phyloP scores from a whole-genome alignment of 805 yeast species.

The Cyberlindnera americana region DNA sequence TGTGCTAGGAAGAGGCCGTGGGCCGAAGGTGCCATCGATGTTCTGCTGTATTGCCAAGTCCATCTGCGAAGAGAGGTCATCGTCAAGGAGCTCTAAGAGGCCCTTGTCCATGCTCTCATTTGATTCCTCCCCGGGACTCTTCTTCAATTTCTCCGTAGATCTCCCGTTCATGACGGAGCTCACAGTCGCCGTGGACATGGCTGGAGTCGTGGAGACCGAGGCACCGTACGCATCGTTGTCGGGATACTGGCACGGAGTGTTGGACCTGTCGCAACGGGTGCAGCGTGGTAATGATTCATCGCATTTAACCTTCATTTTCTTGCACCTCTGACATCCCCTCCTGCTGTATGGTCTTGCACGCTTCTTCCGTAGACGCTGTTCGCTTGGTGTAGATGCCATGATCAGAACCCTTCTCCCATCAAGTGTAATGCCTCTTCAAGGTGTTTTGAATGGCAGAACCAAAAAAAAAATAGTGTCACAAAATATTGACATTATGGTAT shows the following conservation, averaged over 20 bases:
- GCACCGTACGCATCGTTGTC: not conserved
- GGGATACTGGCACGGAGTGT: conserved; percentile 10
- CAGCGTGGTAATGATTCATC: conserved; percentile 19
- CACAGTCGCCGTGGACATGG: too few species aligned
- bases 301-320: conserved; percentile 38
- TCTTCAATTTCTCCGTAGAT: not conserved
- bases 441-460: too few species aligned
- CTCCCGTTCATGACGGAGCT: too few species aligned
- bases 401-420: not conserved
- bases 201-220: not conserved
- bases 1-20: conserved; percentile 8
- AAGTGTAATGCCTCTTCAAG: not conserved
- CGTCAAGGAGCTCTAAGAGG: conserved; percentile 19
- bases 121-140: conserved; percentile 1
- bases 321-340: conserved; percentile 42
- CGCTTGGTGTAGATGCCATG: not conserved
- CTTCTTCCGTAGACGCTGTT: conserved; percentile 56
- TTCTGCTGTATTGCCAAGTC: conserved; percentile 17
- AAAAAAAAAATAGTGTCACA: too few species aligned
- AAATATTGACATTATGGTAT: too few species aligned
- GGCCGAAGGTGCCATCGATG: conserved; percentile 4
- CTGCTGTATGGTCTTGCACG: conserved; percentile 23
- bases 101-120: conserved; percentile 9
- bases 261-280: conserved; percentile 12
- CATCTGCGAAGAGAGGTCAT: conserved; percentile 20